These are phyloP conservation scores for Gentiana straminea DNA, from an alignment of 257 asterid genomes.

Conservation along the genomic window DNA sequence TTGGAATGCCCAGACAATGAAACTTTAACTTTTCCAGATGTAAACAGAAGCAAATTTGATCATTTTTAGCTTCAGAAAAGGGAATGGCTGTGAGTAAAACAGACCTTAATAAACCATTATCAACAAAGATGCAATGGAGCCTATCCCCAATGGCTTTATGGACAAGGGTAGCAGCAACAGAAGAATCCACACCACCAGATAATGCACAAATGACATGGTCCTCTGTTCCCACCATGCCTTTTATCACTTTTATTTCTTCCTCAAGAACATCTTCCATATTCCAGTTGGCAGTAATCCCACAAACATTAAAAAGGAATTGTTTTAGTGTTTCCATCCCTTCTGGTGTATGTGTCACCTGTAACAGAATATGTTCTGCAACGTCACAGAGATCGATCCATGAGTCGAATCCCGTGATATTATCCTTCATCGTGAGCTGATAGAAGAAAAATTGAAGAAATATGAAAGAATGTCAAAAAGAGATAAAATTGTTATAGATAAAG, in stretches of 20 bases:
- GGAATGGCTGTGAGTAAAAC: neutral
- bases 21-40: neutral
- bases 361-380: constrained; percentile 27
- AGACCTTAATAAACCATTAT: constrained; percentile 83
- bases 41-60: no score
- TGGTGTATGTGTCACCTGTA: constrained; percentile 80
- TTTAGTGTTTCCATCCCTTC: constrained; percentile 82
- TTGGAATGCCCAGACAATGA: no score
- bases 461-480: no score
- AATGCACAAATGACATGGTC: constrained; percentile 89
- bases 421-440: constrained; percentile 29
- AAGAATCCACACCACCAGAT: constrained; percentile 95
- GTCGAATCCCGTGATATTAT: constrained; percentile 21
- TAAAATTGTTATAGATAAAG: no score
- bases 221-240: constrained; percentile 48
- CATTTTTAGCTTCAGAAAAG: neutral
- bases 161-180: constrained; percentile 91
- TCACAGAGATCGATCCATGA: constrained; percentile 52
- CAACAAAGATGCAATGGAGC: constrained; percentile 90
- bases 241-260: constrained; percentile 57
- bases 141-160: constrained; percentile 89
- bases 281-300: constrained; percentile 73
- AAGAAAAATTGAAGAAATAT: no score
- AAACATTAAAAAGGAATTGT: constrained; percentile 60
- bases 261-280: constrained; percentile 74